Evolutionary conservation across 441 rosid genomes (phyloP).

Genomic region (Syzygium syzygioides): DNA sequence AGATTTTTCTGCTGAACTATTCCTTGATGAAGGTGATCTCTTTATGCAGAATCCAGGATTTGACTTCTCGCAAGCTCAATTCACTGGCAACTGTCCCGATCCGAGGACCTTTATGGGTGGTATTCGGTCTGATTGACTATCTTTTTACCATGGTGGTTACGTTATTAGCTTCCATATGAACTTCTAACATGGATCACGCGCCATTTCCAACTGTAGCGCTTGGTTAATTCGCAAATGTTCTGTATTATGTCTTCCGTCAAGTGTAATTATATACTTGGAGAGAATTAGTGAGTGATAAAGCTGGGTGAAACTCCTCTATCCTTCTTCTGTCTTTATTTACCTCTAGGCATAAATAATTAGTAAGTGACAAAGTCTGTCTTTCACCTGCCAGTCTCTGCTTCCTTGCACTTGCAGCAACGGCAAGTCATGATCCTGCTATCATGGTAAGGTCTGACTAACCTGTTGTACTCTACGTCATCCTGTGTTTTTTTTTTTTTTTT

Average conservation of each 20-base stretch:
- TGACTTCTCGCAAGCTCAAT: conserved; percentile 75
- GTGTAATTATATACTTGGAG: not conserved
- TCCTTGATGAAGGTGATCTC: not conserved
- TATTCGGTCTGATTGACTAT: conserved; percentile 36
- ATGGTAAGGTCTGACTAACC: not conserved
- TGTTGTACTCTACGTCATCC: not conserved
- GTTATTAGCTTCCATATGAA: not conserved
- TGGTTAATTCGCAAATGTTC: not conserved
- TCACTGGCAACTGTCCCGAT: conserved; percentile 55
- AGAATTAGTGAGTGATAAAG: not conserved
- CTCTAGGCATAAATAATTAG: not conserved
- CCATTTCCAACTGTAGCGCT: not conserved
- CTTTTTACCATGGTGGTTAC: not conserved
- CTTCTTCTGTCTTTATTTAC: not conserved
- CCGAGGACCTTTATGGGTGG: conserved; percentile 75
- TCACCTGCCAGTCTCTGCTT: not conserved
- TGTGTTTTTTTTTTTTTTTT: not conserved
- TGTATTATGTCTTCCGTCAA: not conserved
- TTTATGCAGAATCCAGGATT: conserved; percentile 65
- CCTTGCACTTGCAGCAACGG: not conserved
- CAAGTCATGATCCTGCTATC: not conserved
- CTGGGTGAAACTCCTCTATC: not conserved
- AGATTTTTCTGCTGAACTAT: not conserved
- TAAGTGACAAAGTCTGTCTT: not conserved
- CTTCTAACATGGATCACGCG: not conserved